Conservation (phyloP, 2,329 filamentous ascomycete species). For the Colletotrichum musae region DNA sequence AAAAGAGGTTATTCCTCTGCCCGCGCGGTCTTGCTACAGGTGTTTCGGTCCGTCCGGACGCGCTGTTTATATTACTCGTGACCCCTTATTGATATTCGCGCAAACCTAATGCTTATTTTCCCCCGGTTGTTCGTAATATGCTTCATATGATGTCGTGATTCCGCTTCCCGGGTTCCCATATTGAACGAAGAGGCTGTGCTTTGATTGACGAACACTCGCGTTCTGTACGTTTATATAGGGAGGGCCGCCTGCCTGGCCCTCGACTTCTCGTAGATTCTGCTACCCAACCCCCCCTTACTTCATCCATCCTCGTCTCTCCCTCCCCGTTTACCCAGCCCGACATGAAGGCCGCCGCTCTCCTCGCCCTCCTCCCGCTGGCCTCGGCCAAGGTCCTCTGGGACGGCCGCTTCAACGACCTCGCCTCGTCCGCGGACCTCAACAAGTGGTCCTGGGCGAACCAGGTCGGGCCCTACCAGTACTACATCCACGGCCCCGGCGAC, state of each 20-base stretch:
- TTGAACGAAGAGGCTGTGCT: neutral
- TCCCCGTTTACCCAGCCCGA: neutral
- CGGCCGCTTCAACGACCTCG: slow-evolving; percentile 74
- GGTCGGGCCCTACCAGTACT: slow-evolving; percentile 81
- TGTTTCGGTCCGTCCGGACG: slow-evolving; percentile 28
- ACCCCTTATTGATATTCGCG: neutral
- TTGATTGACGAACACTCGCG: too few relatives aligned
- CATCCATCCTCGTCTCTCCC: neutral
- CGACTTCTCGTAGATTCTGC: neutral
- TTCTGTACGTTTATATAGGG: slow-evolving; percentile 3
- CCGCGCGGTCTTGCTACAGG: neutral
- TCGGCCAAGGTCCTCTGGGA: slow-evolving; percentile 68
- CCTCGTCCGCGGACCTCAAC: slow-evolving; percentile 67
- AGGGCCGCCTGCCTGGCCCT: neutral
- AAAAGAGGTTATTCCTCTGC: neutral
- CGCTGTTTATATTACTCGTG: slow-evolving; percentile 31
- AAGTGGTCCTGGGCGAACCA: slow-evolving; percentile 78
- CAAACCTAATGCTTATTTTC: neutral
- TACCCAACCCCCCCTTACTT: neutral
- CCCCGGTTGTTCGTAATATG: slow-evolving; percentile 4
- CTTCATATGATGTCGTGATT: slow-evolving; percentile 22
- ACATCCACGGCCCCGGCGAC: slow-evolving; percentile 76
- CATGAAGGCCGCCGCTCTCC: slow-evolving; percentile 28
- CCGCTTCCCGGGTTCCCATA: slow-evolving; percentile 13
- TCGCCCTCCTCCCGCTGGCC: slow-evolving; percentile 24